Base-by-base conservation (phyloP, 148 eudicot species). In the Camellia sinensis region DNA sequence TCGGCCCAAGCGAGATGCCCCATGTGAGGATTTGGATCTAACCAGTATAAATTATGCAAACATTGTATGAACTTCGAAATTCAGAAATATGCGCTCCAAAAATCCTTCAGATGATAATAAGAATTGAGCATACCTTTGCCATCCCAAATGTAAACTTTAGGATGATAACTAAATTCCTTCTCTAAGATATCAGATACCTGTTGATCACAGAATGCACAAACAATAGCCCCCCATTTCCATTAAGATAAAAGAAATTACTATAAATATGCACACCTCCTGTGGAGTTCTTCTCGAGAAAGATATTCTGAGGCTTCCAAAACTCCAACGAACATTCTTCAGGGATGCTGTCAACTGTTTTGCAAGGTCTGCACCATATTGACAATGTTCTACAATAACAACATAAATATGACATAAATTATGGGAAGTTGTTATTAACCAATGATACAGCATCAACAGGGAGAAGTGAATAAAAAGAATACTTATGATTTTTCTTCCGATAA, bases 1-100 rank as follows among this genome's bases (percentile, higher is more conserved):
- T 92, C 94, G 0, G 94, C 98, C 92, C 90, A 94, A 79, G 98
- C 98, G 8, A 94, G 88, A 88, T 94, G 88, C 78, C 98, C 96
- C 87, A 92, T 81, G 84, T 94, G 98, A 52, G 97, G 98, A 83
- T 94, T 94, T 82, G 92, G 97, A 73, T 86, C 98, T 91, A 67
- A 52, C 56, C 73, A 78, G 37, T 56, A 81, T 83, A 18, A 77
- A 64, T 18, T 53, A 83, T 50, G 6, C 59, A 43, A 43, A 17
- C 40, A 61, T 48, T 71, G 14, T 71, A 18, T n/a, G 3, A 61
- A 61, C n/a, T 21, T 45, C 2, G 2, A 65, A 37, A 21, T 22
- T 67, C 79, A 48, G 12, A 61, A 60, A 82, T 48, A 74, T 29
- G 48, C 8, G 11, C 17, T 48, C 57, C 1, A 13, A 62, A 59